Base-by-base conservation (phyloP, 192 early-diverging fungal genomes). In the Gryganskiella cystojenkinii region DNA sequence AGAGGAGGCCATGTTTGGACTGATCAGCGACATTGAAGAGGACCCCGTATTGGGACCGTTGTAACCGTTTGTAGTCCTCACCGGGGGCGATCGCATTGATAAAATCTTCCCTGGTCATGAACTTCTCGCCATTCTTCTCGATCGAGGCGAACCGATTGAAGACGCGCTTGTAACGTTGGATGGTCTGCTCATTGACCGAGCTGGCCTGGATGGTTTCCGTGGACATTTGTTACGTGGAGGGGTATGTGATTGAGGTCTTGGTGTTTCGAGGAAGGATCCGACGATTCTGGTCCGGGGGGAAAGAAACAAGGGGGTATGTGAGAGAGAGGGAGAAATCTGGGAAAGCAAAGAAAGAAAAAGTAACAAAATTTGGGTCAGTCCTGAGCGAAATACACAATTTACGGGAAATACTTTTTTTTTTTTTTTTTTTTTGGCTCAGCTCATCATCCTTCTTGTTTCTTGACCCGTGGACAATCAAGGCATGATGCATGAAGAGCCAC, bases 21-120 rank as follows among this genome's bases (percentile, higher is more conserved):
- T 78, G 79, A 61, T 91, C 88, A 6, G 88, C 88, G n/a, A 91
- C 67, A 30, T 69, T 78, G 79, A 89, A 91, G 37, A 91, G 80
- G 34, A 90, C 45, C 20, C 64, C 82, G 66, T 84, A 90, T 62
- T 87, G 87, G 44, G 87, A 83, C 61, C 81, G 70, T 58, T 85
- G 70, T 22, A 86, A 81, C 81, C 85, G 82, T 53, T 80, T 71
- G 74, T 86, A 87, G 56, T 88, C 85, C 67, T 85, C 86, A 13
- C 70, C 83, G 33, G 82, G 86, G 28, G 84, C 81, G 25, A 90
- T 80, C 7, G 89, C 88, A 25, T 65, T 69, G 27, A 86, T 66
- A 62, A 90, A 90, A 70, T 90, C 88, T 37, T 86, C 87, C 64
- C 71, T 71, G 56, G 61, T 84, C 89, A 90, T 90, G 63, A 70